Conservation (phyloP, 495 filamentous ascomycete species). For the Xylaria sp. region DNA sequence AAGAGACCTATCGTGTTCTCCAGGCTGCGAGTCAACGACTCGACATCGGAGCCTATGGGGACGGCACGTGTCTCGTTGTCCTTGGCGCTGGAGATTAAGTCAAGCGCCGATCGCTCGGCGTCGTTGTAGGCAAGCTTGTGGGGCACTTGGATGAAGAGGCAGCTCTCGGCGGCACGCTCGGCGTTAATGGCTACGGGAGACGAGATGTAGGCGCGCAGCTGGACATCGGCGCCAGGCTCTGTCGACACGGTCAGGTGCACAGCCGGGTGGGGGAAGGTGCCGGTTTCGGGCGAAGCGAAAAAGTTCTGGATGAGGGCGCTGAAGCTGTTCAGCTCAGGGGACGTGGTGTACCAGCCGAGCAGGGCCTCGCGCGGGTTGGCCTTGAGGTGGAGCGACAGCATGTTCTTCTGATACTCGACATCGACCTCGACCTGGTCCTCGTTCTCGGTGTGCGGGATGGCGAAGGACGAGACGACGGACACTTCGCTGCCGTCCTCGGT, state of each 20-base stretch:
- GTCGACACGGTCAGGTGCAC: constrained; percentile 95
- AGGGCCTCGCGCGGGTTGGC: constrained; percentile 93
- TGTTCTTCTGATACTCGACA: constrained; percentile 99
- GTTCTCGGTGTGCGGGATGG: constrained; percentile 96
- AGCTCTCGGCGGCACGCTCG: constrained; percentile 92
- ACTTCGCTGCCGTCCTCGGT: constrained; percentile 96
- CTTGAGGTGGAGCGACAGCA: constrained; percentile 91
- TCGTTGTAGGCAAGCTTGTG: constrained; percentile 86
- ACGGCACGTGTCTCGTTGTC: constrained; percentile 75
- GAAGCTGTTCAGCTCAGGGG: constrained; percentile 95
- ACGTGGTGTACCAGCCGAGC: constrained; percentile 98
- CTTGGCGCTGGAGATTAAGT: constrained; percentile 82
- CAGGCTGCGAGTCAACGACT: constrained; percentile 80
- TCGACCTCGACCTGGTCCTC: constrained; percentile 99
- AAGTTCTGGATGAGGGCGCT: constrained; percentile 99
- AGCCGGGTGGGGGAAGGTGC: constrained; percentile 94
- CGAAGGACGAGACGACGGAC: constrained; percentile 93
- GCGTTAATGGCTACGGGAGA: constrained; percentile 93
- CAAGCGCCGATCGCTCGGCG: constrained; percentile 89
- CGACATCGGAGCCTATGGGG: constrained; percentile 81
- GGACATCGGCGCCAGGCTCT: constrained; percentile 80
- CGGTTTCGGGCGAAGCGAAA: constrained; percentile 94
- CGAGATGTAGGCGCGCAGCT: constrained; percentile 89
- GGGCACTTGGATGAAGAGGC: constrained; percentile 94
- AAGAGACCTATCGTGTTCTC: constrained; percentile 87